phyloP scores from a whole-genome alignment of 306 rosid genomes.

The Castanea mollissima region DNA sequence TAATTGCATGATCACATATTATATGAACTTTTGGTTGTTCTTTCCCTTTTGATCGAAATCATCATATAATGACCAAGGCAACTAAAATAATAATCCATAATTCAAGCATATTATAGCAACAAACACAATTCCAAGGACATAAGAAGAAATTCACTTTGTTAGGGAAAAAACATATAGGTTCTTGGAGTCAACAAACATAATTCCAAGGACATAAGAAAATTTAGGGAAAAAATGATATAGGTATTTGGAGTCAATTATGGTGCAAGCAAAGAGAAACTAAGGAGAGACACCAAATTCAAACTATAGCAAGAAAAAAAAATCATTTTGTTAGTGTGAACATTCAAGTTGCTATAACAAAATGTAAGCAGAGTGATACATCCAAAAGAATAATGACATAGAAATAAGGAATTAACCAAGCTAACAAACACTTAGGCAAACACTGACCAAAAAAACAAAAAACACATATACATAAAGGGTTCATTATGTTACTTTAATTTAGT shows the following conservation, averaged over 20 bases:
- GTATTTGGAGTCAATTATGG: background rate
- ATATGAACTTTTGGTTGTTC: constrained; percentile 67
- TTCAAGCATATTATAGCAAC: too few species aligned
- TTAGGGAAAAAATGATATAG: background rate
- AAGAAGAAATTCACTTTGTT: too few species aligned
- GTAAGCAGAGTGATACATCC: background rate
- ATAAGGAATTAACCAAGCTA: too few species aligned
- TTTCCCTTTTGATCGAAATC: constrained; percentile 58
- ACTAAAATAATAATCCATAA: background rate
- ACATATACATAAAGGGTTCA: too few species aligned
- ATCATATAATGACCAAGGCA: constrained; percentile 52
- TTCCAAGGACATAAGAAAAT: background rate
- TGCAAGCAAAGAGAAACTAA: background rate
- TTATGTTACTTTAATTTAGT: too few species aligned
- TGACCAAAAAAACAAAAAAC: too few species aligned
- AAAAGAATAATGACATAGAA: background rate
- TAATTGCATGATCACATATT: constrained; percentile 36
- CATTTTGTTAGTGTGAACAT: background rate
- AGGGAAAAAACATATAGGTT: too few species aligned
- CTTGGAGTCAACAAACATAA: too few species aligned
- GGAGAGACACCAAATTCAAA: background rate
- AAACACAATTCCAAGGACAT: background rate
- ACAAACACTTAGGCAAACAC: too few species aligned
- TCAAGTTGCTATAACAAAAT: background rate
- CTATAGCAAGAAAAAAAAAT: background rate